phyloP scores from a whole-genome alignment of 2,329 filamentous ascomycete species.

The Camillea tinctor region DNA sequence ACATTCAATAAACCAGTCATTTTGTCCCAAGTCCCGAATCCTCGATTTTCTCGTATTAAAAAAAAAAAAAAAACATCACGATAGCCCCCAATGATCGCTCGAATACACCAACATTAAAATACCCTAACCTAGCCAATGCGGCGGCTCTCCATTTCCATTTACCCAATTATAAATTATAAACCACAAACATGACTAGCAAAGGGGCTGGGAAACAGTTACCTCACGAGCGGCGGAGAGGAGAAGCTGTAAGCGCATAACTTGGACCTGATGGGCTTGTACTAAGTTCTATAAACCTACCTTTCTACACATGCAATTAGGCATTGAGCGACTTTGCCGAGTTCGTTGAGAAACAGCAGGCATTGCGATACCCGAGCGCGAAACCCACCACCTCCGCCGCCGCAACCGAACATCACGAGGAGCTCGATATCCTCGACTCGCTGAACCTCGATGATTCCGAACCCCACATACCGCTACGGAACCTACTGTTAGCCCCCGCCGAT shows the following conservation, averaged over 20 bases:
- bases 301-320: constrained; percentile 46
- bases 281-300: no score
- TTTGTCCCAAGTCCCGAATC: no score
- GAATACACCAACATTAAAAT: constrained; percentile 21
- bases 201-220: constrained; percentile 59
- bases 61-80: not conserved
- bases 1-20: no score
- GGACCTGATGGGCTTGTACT: no score
- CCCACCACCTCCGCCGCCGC: constrained; percentile 25
- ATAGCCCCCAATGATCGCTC: constrained; percentile 24
- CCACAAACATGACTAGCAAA: constrained; percentile 51
- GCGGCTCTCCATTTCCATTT: constrained; percentile 2
- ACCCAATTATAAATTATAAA: constrained; percentile 2
- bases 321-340: constrained; percentile 97
- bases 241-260: constrained; percentile 65
- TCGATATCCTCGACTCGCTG: constrained; percentile 83
- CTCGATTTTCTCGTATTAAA: not conserved
- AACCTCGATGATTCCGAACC: constrained; percentile 69
- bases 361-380: constrained; percentile 56
- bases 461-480: constrained; percentile 68
- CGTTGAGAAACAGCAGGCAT: constrained; percentile 87
- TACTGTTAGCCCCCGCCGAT: constrained; percentile 61
- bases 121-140: not conserved
- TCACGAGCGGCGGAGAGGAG: constrained; percentile 82
- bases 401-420: constrained; percentile 80